Conservation (phyloP, 495 filamentous ascomycete genomes). For the Entonaema liquescens region DNA sequence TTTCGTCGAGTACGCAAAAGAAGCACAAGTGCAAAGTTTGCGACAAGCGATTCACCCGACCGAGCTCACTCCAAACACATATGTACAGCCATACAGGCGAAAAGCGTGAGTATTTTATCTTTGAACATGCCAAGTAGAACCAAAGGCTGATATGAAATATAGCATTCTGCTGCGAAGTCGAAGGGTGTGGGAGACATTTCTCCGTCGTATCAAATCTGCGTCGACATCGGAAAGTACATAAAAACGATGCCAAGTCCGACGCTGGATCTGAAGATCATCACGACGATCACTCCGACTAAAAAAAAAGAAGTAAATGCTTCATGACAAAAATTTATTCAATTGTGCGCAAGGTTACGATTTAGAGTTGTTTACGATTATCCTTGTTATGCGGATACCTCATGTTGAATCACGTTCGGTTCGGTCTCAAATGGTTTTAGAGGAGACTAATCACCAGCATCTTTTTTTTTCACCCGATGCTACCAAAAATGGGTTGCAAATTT, state of each 20-base stretch:
- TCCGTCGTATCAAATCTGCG: conserved; percentile 97
- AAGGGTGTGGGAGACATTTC: conserved; percentile 95
- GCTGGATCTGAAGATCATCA: conserved; percentile 61
- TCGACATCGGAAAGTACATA: conserved; percentile 96
- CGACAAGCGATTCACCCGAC: conserved; percentile 97
- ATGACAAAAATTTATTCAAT: conserved; percentile 38
- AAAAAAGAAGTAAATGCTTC: conserved; percentile 28
- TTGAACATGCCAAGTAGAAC: not conserved
- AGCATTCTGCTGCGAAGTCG: conserved; percentile 95
- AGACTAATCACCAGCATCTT: conserved; percentile 36
- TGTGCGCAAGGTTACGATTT: conserved; percentile 38
- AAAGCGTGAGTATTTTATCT: conserved; percentile 80
- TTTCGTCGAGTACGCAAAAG: conserved; percentile 95
- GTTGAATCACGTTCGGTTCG: conserved; percentile 36
- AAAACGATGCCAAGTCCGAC: conserved; percentile 72
- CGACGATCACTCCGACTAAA: conserved; percentile 58
- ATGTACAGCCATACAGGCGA: conserved; percentile 99
- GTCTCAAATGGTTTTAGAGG: conserved; percentile 42
- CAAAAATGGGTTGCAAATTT: conserved; percentile 33
- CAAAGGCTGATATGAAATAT: conserved; percentile 50
- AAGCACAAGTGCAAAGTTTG: conserved; percentile 99
- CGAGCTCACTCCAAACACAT: conserved; percentile 95
- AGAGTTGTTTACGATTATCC: conserved; percentile 38
- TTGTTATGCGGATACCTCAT: conserved; percentile 41
- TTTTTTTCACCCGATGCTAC: conserved; percentile 36